Evolutionary conservation across 2,329 filamentous ascomycete genomes (phyloP).

Genomic region (Monosporascus sp.): DNA sequence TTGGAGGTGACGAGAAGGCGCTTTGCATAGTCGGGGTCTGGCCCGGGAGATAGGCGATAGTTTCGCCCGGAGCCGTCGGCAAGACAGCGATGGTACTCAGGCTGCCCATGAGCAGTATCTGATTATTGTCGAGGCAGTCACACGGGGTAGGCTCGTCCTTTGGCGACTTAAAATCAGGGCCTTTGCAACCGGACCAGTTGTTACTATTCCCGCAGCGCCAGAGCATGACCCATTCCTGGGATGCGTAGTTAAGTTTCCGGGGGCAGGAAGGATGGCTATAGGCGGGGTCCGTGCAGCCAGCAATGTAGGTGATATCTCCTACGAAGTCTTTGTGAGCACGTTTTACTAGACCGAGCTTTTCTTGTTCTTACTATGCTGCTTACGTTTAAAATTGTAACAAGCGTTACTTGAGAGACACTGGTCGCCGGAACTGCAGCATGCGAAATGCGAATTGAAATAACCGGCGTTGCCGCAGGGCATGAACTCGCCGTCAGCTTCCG

Average conservation of each 20-base stretch:
- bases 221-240: neutral
- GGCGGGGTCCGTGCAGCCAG: neutral
- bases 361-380: neutral
- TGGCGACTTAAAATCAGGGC: neutral
- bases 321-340: neutral
- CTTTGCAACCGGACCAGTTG: neutral
- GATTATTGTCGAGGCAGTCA: neutral
- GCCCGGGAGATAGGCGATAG: neutral
- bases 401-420: neutral
- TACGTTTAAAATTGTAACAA: neutral
- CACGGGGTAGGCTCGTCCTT: neutral
- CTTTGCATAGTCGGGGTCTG: neutral
- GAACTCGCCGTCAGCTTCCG: neutral
- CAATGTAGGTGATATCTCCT: neutral
- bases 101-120: neutral
- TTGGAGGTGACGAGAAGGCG: neutral
- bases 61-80: neutral
- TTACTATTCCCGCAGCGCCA: neutral
- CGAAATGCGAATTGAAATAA: neutral
- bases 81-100: neutral
- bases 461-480: neutral
- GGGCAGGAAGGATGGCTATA: neutral
- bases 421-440: neutral
- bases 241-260: neutral
- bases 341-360: neutral